phyloP scores from a whole-genome alignment of 805 yeast genomes.

The Saturnispora kantuleensis region DNA sequence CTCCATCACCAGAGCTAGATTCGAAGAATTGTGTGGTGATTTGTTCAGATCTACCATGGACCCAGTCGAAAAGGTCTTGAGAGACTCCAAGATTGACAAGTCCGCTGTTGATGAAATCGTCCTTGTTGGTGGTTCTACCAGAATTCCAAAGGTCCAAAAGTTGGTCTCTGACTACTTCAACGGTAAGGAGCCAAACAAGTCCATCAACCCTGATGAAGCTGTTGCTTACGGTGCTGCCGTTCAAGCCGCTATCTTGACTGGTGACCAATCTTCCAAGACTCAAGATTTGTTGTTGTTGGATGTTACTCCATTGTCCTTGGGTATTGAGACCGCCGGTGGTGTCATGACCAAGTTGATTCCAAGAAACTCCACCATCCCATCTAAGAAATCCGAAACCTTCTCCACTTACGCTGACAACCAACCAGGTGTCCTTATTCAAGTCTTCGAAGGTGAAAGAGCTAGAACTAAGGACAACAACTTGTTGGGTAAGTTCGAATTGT shows the following conservation, averaged over 20 bases:
- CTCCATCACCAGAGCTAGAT: constrained; percentile 93
- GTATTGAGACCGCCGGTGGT: constrained; percentile 81
- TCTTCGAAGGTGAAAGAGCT: constrained; percentile 74
- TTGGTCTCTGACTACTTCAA: constrained; percentile 93
- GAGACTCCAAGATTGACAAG: constrained; percentile 86
- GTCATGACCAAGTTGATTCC: constrained; percentile 71
- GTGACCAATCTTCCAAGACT: constrained; percentile 93
- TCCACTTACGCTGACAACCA: constrained; percentile 82
- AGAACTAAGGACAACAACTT: constrained; percentile 68
- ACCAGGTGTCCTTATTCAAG: constrained; percentile 72
- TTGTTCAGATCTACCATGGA: constrained; percentile 88
- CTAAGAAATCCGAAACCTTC: constrained; percentile 61
- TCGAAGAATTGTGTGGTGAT: constrained; percentile 92
- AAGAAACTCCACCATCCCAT: constrained; percentile 69
- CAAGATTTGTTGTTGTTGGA: constrained; percentile 90
- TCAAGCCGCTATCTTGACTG: constrained; percentile 93
- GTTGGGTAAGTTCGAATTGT: constrained; percentile 63
- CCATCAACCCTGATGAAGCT: constrained; percentile 97
- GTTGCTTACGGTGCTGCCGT: constrained; percentile 99
- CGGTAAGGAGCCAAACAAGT: constrained; percentile 94
- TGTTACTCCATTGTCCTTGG: constrained; percentile 87
- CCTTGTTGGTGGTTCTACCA: constrained; percentile 95
- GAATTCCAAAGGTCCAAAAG: constrained; percentile 96
- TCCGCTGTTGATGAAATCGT: constrained; percentile 87
- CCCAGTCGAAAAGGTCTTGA: constrained; percentile 91